Evolutionary conservation across 345 rosid species (phyloP), one percentile per base, ranked within the genome.

Genomic region (Dimocarpus longan): DNA sequence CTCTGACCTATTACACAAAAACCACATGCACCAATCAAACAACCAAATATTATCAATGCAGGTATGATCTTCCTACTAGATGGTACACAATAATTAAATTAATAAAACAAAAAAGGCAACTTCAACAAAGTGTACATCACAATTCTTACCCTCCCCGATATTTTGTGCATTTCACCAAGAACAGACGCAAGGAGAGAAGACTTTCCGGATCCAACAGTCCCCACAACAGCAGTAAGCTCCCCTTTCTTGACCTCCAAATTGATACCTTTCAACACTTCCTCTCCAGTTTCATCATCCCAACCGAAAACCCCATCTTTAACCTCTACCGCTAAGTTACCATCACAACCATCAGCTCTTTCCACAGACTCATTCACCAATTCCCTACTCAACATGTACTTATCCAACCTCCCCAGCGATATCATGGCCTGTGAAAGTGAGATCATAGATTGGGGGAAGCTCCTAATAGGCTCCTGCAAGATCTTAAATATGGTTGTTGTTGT

Each of bases 111-210:
- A 50, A 65, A 24, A 46, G 52, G 37, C 68, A 67, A 52, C 64
- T 57, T n/a, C 18, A 62, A 66, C 16, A 28, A 44, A 16, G 80
- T 79, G 7, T 22, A 52, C 15, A 59, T 52, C 72, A 28, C 21
- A 43, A 56, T 44, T 54, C 86, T n/a, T 71, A 93, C 98, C 90
- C 86, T 87, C 67, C 99, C 99, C 0, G 93, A 84, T 68, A 89
- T 79, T 83, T 86, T 93, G 87, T 93, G 94, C 99, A 95, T 95
- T 84, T 95, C 99, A 59, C 99, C 99, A 40, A 95, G 96, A 82
- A 93, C 50, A 26, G 97, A 90, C 56, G 93, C 93, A n/a, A 95
- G 82, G 37, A 95, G 89, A 67, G 99, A 93, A 11, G 97, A 95
- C 82, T 93, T 95, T 70, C 99, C 99, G 0, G 97, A 90, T 71